Conservation (phyloP, 805 yeast genomes). For the Yarrowia sp. region DNA sequence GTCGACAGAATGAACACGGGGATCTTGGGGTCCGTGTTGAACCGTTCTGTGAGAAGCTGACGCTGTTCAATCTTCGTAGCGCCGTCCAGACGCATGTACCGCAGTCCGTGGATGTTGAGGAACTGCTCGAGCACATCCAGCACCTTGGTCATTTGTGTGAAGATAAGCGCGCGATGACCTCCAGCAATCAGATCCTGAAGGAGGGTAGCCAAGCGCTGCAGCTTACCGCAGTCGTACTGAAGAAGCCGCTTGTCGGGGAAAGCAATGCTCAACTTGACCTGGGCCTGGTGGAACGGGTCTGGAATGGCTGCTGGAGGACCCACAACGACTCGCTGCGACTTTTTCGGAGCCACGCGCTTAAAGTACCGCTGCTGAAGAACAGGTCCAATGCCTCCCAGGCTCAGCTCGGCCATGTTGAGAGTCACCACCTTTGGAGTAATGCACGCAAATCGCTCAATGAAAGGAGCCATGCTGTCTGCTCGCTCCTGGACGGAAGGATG, state of each 20-base stretch:
- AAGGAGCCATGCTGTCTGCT: conserved; percentile 56
- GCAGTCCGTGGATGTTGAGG: conserved; percentile 87
- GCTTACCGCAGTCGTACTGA: conserved; percentile 95
- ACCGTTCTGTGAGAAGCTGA: conserved; percentile 87
- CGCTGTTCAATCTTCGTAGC: conserved; percentile 97
- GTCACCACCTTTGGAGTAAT: conserved; percentile 85
- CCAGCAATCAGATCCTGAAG: conserved; percentile 73
- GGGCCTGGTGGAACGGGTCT: conserved; percentile 71
- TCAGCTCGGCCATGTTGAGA: conserved; percentile 52
- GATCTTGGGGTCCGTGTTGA: conserved; percentile 79
- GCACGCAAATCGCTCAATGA: conserved; percentile 54
- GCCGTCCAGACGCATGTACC: conserved; percentile 94
- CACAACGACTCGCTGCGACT: conserved; percentile 13
- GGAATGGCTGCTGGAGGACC: conserved; percentile 20
- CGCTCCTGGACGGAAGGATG: conserved; percentile 5
- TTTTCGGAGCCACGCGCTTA: conserved; percentile 20
- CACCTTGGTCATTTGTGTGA: conserved; percentile 98
- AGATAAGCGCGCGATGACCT: conserved; percentile 92
- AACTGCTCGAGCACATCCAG: conserved; percentile 91
- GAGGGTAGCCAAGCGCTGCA: conserved; percentile 76
- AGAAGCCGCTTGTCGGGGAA: conserved; percentile 92
- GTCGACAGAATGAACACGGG: conserved; percentile 92
- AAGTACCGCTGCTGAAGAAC: conserved; percentile 29
- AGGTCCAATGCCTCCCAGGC: conserved; percentile 34
- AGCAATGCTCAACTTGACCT: conserved; percentile 83